phyloP scores from a whole-genome alignment of 371 early-diverging fungal species.

The Mortierella sp. region DNA sequence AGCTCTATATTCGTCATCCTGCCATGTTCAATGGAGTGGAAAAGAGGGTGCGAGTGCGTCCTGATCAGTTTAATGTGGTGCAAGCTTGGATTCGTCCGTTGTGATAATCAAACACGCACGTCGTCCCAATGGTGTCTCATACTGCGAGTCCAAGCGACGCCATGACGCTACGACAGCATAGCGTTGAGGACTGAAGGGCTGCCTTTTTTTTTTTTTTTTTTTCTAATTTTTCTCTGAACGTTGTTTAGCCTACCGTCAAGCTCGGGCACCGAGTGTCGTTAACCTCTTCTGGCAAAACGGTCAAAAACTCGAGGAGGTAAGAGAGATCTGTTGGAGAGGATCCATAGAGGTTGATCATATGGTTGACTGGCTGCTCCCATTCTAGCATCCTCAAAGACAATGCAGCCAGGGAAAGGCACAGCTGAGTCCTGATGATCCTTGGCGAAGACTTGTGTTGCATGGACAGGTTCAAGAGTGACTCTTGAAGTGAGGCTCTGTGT shows the following conservation, averaged over 20 bases:
- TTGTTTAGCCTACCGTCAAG: conserved; percentile 45
- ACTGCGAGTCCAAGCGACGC: conserved; percentile 11
- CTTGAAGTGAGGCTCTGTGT: conserved; percentile 79
- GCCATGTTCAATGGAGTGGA: conserved; percentile 16
- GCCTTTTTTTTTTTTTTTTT: conserved; percentile 13
- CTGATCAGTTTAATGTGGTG: conserved; percentile 35
- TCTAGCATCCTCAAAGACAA: conserved; percentile 86
- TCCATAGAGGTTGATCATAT: conserved; percentile 74
- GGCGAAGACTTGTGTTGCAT: conserved; percentile 67
- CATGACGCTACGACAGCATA: not conserved
- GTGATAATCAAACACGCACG: not conserved
- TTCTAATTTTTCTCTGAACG: conserved; percentile 13
- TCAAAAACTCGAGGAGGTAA: conserved; percentile 84
- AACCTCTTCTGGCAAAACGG: conserved; percentile 91
- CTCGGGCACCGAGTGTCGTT: conserved; percentile 65
- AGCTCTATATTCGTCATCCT: conserved; percentile 74
- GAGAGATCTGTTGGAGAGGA: conserved; percentile 66
- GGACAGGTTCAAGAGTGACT: conserved; percentile 80
- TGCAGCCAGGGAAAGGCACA: conserved; percentile 89
- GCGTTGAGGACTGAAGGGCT: not conserved
- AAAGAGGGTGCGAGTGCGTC: conserved; percentile 14
- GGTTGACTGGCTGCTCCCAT: conserved; percentile 86
- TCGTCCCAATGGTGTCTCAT: conserved; percentile 5
- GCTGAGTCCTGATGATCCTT: conserved; percentile 79
- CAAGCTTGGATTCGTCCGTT: not conserved